Evolutionary conservation across 306 rosid species (phyloP).

Genomic region (Malus domestica): ASM211411v1 NC_041798.1:33488501-33489000

Average conservation of each 20-base stretch:
- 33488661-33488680: slow-evolving; percentile 16
- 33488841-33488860: background rate
- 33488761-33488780: background rate
- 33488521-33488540: background rate
- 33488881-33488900: background rate
- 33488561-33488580: slow-evolving; percentile 6
- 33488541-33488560: slow-evolving; percentile 2
- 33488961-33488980: background rate
- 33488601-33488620: background rate
- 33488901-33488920: background rate
- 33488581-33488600: slow-evolving; percentile 2
- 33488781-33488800: background rate
- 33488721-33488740: background rate
- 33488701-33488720: background rate
- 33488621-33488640: slow-evolving; percentile 2
- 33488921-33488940: background rate
- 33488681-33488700: background rate
- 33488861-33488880: background rate
- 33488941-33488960: background rate
- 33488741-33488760: background rate
- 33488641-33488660: slow-evolving; percentile 21
- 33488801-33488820: background rate
- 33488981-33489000: background rate
- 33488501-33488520: background rate
- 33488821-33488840: background rate